phyloP scores from a whole-genome alignment of 345 rosid species.

The Raphanus sativus region DNA sequence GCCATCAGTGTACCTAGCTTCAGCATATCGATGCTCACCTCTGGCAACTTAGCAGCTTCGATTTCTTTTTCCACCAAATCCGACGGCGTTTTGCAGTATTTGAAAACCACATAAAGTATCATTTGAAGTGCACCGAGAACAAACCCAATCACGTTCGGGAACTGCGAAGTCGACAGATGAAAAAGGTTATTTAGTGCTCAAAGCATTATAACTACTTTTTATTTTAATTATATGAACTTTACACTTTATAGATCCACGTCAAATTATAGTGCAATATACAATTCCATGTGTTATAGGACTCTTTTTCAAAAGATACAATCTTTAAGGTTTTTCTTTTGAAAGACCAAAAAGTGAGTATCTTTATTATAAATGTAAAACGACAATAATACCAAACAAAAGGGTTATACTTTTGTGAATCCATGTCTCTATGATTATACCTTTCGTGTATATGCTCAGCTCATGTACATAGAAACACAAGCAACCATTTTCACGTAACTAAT shows the following conservation, averaged over 20 bases:
- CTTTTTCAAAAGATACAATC: conserved; percentile 21
- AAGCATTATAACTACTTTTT: conserved; percentile 24
- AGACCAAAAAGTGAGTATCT: conserved; percentile 2
- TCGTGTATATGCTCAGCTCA: conserved; percentile 14
- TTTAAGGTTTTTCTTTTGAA: conserved; percentile 12
- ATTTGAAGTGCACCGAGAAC: conserved; percentile 54
- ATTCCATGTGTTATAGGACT: not conserved
- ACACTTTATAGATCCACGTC: conserved; percentile 6
- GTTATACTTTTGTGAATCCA: conserved; percentile 27
- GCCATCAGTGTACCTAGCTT: conserved; percentile 26
- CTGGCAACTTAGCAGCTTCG: conserved; percentile 38
- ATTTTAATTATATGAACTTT: conserved; percentile 19
- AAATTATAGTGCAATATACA: not conserved
- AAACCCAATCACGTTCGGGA: conserved; percentile 57
- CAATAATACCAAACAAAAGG: conserved; percentile 38
- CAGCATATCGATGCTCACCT: conserved; percentile 32
- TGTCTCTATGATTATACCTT: conserved; percentile 31
- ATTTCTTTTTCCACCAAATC: conserved; percentile 35
- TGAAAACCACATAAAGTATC: conserved; percentile 49
- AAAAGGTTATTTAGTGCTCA: conserved; percentile 24
- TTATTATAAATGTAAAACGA: conserved; percentile 26
- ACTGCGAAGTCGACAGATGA: conserved; percentile 29
- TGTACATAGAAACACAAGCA: conserved; percentile 37
- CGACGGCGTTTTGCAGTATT: conserved; percentile 40
- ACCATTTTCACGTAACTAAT: conserved; percentile 5